Evolutionary conservation across 148 eudicot species (phyloP), one percentile per base, ranked within the genome.

Genomic region (Euryodendron excelsum): DNA sequence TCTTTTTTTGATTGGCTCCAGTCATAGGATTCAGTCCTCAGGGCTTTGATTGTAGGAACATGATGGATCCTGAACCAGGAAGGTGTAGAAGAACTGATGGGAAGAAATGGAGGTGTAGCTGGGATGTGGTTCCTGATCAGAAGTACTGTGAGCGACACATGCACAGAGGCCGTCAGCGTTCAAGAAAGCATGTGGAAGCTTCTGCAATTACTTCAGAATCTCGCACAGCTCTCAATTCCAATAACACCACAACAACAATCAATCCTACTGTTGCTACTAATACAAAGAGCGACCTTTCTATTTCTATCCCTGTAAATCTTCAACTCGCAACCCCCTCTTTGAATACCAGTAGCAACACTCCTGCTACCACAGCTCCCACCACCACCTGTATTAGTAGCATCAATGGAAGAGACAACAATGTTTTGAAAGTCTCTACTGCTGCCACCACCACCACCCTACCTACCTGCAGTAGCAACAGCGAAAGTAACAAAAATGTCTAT

Each of bases 111-210:
- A 47, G 82, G 31, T 82, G 85, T 37, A 69, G 65, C 59, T 74
- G 55, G 33, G 53, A 78, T 47, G 85, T 82, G 11, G 76, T 79
- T 33, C 39, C 74, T 31, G 60, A 77, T 75, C 78, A 82, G 18
- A 82, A 75, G 76, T 82, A 82, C 71, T 82, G 82, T 44, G 72
- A 74, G 27, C 52, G 72, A 44, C 85, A 82, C 60, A n/a, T 78
- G 78, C 74, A 78, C 33, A 71, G 85, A 44, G 85, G 85, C 44
- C 71, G 79, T 11, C 74, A 80, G 1, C 89, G 94, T 93, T 93
- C 97, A 93, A 93, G 94, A 93, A 91, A 91, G 90, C 93, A 70
- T 45, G 97, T 91, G 97, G 94, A 89, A 90, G 77, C 80, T 62
- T 69, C 62, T 59, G 31, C n/a, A 61, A 62, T 23, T 55, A 7